Evolutionary conservation across 495 filamentous ascomycete species (phyloP).

Genomic region (Neurospora sp.): DNA sequence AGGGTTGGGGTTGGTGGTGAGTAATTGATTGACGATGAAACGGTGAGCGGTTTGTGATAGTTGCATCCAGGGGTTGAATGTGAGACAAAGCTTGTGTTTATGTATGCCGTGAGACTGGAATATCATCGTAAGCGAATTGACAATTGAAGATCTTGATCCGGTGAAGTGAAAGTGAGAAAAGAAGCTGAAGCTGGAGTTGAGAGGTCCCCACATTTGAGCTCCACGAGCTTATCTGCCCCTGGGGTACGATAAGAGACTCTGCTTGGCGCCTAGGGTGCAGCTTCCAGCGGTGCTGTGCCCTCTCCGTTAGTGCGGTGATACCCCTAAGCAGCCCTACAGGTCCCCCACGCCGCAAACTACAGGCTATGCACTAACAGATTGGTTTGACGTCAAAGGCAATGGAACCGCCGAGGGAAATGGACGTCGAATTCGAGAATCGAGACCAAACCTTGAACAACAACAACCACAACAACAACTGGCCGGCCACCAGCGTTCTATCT

Average conservation of each 20-base stretch:
- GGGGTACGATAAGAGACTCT: background rate
- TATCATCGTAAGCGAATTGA: background rate
- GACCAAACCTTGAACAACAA: background rate
- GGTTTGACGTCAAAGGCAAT: background rate
- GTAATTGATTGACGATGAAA: background rate
- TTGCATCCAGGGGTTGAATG: background rate
- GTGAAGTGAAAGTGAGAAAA: background rate
- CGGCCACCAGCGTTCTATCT: background rate
- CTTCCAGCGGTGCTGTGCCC: background rate
- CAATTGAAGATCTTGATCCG: background rate
- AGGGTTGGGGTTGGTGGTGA: background rate
- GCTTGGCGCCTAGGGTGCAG: background rate
- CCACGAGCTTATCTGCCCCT: background rate
- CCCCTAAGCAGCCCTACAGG: background rate
- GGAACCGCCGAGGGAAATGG: background rate
- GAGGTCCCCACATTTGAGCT: background rate
- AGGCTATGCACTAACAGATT: background rate
- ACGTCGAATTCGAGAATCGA: background rate
- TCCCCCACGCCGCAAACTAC: background rate
- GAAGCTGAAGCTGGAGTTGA: background rate
- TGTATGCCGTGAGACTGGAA: background rate
- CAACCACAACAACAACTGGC: background rate
- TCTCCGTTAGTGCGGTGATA: background rate
- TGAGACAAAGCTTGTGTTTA: background rate
- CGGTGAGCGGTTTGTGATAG: background rate